These are phyloP conservation scores for Chara braunii DNA, from an alignment of 139 green algal species.

Conservation along the genomic window DNA sequence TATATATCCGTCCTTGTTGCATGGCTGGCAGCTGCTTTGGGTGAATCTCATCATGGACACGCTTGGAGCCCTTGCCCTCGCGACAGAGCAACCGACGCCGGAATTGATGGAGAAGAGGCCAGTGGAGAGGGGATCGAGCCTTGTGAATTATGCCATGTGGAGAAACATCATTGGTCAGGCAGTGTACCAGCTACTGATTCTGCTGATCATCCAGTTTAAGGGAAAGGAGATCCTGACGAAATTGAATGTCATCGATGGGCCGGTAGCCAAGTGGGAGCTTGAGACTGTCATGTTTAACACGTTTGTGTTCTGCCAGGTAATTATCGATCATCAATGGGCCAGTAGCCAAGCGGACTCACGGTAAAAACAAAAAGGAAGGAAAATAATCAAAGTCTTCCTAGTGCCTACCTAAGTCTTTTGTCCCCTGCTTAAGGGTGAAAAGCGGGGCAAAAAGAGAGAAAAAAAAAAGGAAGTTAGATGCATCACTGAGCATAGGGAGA, in stretches of 20 bases:
- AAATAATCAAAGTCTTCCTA: no score
- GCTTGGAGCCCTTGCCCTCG: conserved; percentile 70
- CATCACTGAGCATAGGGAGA: no score
- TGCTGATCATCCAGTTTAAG: conserved; percentile 62
- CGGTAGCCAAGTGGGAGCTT: neutral
- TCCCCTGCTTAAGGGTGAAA: no score
- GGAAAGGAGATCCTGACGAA: conserved; percentile 1
- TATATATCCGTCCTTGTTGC: conserved; percentile 93
- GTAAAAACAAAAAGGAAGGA: no score
- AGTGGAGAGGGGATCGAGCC: conserved; percentile 68
- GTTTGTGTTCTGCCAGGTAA: conserved; percentile 77
- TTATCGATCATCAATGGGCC: no score
- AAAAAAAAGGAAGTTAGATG: no score
- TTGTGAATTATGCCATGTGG: conserved; percentile 88
- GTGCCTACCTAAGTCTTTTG: no score
- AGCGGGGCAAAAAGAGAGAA: no score
- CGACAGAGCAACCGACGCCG: conserved; percentile 79
- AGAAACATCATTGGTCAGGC: conserved; percentile 77
- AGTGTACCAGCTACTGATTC: conserved; percentile 75
- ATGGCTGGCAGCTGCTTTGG: conserved; percentile 92
- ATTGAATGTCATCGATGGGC: no score
- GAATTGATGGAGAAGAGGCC: conserved; percentile 75
- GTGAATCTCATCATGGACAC: conserved; percentile 99
- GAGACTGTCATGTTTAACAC: conserved; percentile 84
- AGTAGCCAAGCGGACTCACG: no score